These are phyloP conservation scores for Suillus weaverae DNA, from an alignment of 768 basidiomycete species.

Conservation along the genomic window DNA sequence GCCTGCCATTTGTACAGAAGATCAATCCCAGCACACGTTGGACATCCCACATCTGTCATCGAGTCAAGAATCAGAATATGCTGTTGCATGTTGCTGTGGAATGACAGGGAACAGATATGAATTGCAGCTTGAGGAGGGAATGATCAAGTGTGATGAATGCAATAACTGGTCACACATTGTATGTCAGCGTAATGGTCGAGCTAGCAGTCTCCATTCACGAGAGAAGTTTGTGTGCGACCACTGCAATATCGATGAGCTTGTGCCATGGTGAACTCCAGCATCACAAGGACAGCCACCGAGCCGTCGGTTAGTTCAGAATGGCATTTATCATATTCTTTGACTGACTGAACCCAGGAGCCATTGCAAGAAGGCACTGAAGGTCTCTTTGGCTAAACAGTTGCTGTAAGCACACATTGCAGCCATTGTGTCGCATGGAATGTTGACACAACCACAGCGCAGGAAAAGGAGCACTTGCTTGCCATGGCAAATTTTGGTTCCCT, in stretches of 20 bases:
- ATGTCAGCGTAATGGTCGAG: background rate
- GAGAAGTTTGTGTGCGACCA: too few species aligned
- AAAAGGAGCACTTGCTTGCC: background rate
- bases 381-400: too few species aligned
- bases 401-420: background rate
- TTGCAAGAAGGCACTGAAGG: too few species aligned
- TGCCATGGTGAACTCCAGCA: too few species aligned
- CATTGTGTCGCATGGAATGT: background rate
- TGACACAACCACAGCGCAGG: background rate
- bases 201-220: too few species aligned
- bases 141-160: background rate
- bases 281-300: too few species aligned
- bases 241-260: too few species aligned
- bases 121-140: background rate
- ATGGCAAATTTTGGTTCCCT: background rate
- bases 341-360: too few species aligned
- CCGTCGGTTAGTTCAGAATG: too few species aligned
- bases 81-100: background rate
- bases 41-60: background rate
- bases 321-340: too few species aligned
- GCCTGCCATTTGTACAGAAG: background rate
- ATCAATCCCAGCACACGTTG: background rate
- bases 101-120: background rate
- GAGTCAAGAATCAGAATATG: background rate
- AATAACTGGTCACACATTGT: background rate